Percentiles rank a stretch among this genome's conserved stretches.
Conservation (phyloP, 106 monocot species). For the Apostasia ramifera region DNA sequence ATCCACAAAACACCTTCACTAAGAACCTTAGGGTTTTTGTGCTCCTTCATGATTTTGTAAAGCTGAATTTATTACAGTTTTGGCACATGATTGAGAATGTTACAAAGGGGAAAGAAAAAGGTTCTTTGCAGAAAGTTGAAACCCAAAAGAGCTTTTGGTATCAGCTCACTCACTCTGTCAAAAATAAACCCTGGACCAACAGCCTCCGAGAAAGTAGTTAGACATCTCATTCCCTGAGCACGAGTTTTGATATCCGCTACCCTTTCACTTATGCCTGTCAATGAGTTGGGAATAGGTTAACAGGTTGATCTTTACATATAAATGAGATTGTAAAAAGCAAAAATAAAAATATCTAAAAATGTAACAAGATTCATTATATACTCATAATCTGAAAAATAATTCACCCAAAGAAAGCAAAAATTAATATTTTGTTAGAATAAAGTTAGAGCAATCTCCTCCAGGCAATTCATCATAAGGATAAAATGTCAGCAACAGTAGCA, state of each 20-base stretch:
- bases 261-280: slow-evolving; percentile 82
- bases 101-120: not conserved
- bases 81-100: not conserved
- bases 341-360: too few species aligned
- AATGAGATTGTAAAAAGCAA: too few species aligned
- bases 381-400: too few species aligned
- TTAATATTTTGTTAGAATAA: not conserved
- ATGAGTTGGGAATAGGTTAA: not conserved
- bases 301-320: too few species aligned
- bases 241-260: slow-evolving; percentile 99
- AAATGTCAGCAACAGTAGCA: slow-evolving; percentile 1
- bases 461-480: too few species aligned
- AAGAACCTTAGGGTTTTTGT: slow-evolving; percentile 97
- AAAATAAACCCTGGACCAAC: slow-evolving; percentile 96
- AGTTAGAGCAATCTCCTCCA: too few species aligned
- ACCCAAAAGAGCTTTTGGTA: not conserved
- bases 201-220: slow-evolving; percentile 90
- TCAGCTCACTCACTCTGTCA: slow-evolving; percentile 59
- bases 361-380: too few species aligned
- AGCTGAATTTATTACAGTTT: slow-evolving; percentile 35
- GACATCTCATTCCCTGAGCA: slow-evolving; percentile 92
- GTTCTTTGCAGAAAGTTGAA: slow-evolving; percentile 1
- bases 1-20: slow-evolving; percentile 98
- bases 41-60: slow-evolving; percentile 98
- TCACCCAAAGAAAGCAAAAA: not conserved